Percentiles rank a stretch among this genome's conserved stretches.
phyloP scores from a whole-genome alignment of 2,329 filamentous ascomycete species.

The Xylariales sp. region DNA sequence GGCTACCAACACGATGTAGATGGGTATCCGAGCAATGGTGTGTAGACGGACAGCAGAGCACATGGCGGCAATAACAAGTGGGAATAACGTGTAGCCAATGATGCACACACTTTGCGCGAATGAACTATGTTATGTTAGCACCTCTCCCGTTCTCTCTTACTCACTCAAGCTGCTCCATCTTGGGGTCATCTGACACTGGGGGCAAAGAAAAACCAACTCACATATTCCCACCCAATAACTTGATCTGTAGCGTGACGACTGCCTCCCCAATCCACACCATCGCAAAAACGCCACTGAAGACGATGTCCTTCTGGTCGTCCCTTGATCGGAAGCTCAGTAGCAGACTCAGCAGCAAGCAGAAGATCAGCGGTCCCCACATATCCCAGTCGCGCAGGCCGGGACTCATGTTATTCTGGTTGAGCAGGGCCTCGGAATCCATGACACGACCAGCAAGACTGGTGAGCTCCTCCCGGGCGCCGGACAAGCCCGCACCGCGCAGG shows the following conservation, averaged over 20 bases:
- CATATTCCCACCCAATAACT: slow-evolving; percentile 94
- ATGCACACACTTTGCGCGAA: slow-evolving; percentile 98
- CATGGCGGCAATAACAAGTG: slow-evolving; percentile 85
- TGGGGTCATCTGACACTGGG: slow-evolving; percentile 8
- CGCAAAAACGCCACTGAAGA: slow-evolving; percentile 95
- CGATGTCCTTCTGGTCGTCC: slow-evolving; percentile 74
- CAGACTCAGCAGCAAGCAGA: slow-evolving; percentile 83
- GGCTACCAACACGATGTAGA: slow-evolving; percentile 81
- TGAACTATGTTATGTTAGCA: slow-evolving; percentile 56
- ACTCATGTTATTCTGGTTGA: slow-evolving; percentile 68
- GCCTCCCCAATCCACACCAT: slow-evolving; percentile 97
- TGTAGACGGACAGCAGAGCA: slow-evolving; percentile 79
- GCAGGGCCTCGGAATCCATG: slow-evolving; percentile 58
- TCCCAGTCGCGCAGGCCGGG: slow-evolving; percentile 95
- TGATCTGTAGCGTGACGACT: slow-evolving; percentile 96
- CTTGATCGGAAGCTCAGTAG: slow-evolving; percentile 80
- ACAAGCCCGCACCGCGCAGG: slow-evolving; percentile 53
- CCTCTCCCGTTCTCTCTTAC: background rate
- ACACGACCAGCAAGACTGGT: slow-evolving; percentile 57
- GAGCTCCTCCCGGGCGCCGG: slow-evolving; percentile 58
- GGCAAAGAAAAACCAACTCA: slow-evolving; percentile 45
- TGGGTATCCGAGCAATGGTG: slow-evolving; percentile 77
- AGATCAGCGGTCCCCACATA: slow-evolving; percentile 93
- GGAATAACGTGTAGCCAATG: slow-evolving; percentile 97
- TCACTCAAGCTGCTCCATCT: background rate